A percentile compares a stretch with the other conserved stretches of the same genome.
phyloP scores from a whole-genome alignment of 2,329 filamentous ascomycete species.

The Xylariaceae sp. region DNA sequence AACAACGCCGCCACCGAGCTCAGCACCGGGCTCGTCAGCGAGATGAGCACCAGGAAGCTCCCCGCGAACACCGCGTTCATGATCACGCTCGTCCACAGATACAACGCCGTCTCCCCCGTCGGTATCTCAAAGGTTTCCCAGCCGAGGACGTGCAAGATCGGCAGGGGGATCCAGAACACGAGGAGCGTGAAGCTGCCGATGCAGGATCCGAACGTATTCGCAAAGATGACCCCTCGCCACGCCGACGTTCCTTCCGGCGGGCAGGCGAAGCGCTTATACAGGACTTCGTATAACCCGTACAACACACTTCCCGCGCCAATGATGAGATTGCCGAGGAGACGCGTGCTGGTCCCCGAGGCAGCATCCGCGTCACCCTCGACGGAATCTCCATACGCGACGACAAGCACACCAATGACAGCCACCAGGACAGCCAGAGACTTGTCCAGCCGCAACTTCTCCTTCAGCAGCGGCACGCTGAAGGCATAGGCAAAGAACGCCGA shows the following conservation, averaged over 20 bases:
- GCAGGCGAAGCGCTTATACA: constrained; percentile 91
- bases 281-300: constrained; percentile 93
- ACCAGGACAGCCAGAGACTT: constrained; percentile 83
- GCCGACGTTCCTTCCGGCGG: constrained; percentile 83
- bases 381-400: constrained; percentile 90
- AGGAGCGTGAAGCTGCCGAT: constrained; percentile 81
- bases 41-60: constrained; percentile 87
- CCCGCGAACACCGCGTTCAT: constrained; percentile 91
- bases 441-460: constrained; percentile 75
- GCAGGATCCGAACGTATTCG: constrained; percentile 82
- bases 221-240: constrained; percentile 89
- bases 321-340: constrained; percentile 80
- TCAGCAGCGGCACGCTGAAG: constrained; percentile 84
- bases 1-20: constrained; percentile 87
- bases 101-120: constrained; percentile 67
- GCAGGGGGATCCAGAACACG: constrained; percentile 88
- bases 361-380: constrained; percentile 19
- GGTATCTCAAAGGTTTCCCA: constrained; percentile 82
- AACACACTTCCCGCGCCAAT: constrained; percentile 87
- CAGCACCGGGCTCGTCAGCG: constrained; percentile 84
- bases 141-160: constrained; percentile 71
- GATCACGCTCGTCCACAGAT: constrained; percentile 73
- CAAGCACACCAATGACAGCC: constrained; percentile 80
- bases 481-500: constrained; percentile 98
- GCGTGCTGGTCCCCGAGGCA: constrained; percentile 47